Evolutionary conservation across 2,329 filamentous ascomycete genomes (phyloP).

Genomic region (Penicillium vulpinum): DNA sequence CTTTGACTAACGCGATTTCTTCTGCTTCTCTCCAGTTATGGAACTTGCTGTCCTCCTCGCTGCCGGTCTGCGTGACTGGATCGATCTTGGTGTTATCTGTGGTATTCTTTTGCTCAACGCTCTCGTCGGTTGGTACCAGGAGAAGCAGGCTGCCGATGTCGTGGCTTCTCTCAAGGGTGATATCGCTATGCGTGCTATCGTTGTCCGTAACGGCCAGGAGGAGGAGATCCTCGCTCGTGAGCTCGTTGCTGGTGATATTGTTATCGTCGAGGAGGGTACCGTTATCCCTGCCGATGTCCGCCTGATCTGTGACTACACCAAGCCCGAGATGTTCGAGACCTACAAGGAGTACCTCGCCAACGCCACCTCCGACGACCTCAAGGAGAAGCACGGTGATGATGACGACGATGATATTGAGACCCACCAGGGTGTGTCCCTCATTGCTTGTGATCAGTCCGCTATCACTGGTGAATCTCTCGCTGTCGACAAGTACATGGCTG

Average conservation of each 20-base stretch:
- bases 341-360: constrained; percentile 66
- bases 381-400: constrained; percentile 59
- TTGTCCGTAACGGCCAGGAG: constrained; percentile 67
- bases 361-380: constrained; percentile 61
- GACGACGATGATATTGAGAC: constrained; percentile 58
- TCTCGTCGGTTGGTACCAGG: constrained; percentile 76
- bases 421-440: constrained; percentile 63
- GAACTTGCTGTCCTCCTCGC: constrained; percentile 73
- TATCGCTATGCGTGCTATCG: constrained; percentile 71
- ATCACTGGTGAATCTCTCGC: constrained; percentile 79
- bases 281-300: constrained; percentile 69
- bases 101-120: constrained; percentile 75
- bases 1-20: constrained; percentile 8
- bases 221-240: constrained; percentile 70
- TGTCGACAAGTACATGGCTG: constrained; percentile 63
- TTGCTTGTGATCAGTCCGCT: constrained; percentile 75
- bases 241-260: constrained; percentile 74
- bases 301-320: constrained; percentile 71
- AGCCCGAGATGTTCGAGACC: constrained; percentile 65
- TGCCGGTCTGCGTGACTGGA: constrained; percentile 72
- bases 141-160: constrained; percentile 77
- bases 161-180: constrained; percentile 74
- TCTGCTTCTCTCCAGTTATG: constrained; percentile 58
- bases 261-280: constrained; percentile 70
- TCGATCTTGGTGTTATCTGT: constrained; percentile 75